phyloP scores from a whole-genome alignment of 495 filamentous ascomycete genomes.

The Penicillium subrubescens region DNA sequence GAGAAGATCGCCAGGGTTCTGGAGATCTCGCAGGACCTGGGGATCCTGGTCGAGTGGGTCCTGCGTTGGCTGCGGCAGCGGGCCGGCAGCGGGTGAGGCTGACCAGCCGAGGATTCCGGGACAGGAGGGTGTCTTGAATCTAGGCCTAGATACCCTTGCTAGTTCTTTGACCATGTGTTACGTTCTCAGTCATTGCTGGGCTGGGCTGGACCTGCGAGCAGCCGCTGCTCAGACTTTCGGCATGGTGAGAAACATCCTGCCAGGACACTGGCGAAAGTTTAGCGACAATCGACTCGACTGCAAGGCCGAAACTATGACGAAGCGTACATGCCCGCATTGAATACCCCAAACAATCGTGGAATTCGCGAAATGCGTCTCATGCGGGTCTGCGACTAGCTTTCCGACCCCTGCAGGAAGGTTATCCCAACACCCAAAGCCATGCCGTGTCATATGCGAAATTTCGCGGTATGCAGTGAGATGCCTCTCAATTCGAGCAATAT shows the following conservation, averaged over 20 bases:
- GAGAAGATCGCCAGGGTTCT: constrained; percentile 43
- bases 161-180: neutral
- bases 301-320: neutral
- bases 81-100: constrained; percentile 22
- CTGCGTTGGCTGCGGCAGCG: constrained; percentile 38
- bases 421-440: neutral
- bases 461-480: neutral
- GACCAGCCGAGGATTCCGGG: constrained; percentile 16
- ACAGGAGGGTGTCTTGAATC: constrained; percentile 3
- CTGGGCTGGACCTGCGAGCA: neutral
- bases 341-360: neutral
- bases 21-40: constrained; percentile 55
- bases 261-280: neutral
- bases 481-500: neutral
- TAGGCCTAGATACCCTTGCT: neutral
- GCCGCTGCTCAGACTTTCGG: neutral
- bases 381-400: too few relatives aligned
- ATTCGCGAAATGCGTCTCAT: neutral
- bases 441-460: neutral
- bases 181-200: neutral
- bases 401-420: neutral
- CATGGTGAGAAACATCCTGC: neutral
- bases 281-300: neutral
- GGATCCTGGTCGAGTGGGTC: constrained; percentile 61
- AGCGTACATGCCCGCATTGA: neutral